A percentile compares a stretch with the other conserved stretches of the same genome.
These are phyloP conservation scores for Emergomyces africanus DNA, from an alignment of 2,329 filamentous ascomycete species.

Conservation along the genomic window DNA sequence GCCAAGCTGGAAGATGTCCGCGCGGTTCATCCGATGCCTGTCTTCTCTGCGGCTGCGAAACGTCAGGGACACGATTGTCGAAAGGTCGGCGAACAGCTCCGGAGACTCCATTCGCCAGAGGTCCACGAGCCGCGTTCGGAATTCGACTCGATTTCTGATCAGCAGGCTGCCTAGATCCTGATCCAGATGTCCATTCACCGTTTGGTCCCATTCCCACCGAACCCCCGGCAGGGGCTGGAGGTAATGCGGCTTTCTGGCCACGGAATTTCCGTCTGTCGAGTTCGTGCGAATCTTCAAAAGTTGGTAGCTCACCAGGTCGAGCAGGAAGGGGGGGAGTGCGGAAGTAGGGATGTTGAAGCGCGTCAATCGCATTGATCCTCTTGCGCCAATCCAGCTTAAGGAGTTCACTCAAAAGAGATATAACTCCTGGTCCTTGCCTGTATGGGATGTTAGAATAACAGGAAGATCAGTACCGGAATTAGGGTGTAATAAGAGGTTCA, in stretches of 20 bases:
- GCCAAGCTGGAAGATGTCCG: conserved; percentile 16
- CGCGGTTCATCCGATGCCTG: conserved; percentile 13
- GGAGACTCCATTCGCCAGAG: conserved; percentile 15
- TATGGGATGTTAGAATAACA: conserved; percentile 1
- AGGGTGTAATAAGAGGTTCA: background rate
- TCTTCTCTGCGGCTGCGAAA: conserved; percentile 10
- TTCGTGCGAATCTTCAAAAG: conserved; percentile 90
- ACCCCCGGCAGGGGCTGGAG: conserved; percentile 82
- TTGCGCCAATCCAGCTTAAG: conserved; percentile 79
- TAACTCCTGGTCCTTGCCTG: conserved; percentile 55
- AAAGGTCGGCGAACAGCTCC: conserved; percentile 16
- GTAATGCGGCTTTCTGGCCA: conserved; percentile 71
- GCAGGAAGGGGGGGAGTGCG: conserved; percentile 64
- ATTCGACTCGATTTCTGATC: conserved; percentile 24
- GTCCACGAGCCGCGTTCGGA: conserved; percentile 21
- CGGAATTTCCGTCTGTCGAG: conserved; percentile 87
- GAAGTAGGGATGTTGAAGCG: conserved; percentile 86
- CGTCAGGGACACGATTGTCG: conserved; percentile 16
- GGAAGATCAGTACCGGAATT: background rate
- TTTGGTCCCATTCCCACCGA: conserved; percentile 64
- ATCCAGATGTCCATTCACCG: conserved; percentile 37
- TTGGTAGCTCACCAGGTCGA: conserved; percentile 73
- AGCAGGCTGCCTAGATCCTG: conserved; percentile 18
- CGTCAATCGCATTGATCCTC: conserved; percentile 87
- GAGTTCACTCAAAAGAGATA: conserved; percentile 70